Base-by-base conservation (phyloP, 1,284 basidiomycete genomes). In the Coriolopsis trogii region DNA sequence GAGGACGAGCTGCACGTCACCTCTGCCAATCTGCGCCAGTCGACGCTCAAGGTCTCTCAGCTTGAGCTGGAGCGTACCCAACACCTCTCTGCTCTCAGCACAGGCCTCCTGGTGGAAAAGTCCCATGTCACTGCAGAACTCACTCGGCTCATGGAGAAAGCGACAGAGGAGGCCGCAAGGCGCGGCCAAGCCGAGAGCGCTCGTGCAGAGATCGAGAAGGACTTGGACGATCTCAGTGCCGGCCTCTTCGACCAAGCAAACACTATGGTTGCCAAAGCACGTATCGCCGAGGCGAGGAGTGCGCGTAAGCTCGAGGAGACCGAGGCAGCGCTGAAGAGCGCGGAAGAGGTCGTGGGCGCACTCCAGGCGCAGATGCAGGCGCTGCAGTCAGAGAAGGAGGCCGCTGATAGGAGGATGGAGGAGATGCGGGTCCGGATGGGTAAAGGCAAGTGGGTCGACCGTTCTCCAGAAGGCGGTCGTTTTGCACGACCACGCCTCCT, bases 161-260 rank as follows among this genome's bases (percentile, higher is more conserved):
- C 95, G 18, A 93, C 95, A 12, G 94, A 97, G 64, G 96, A 98
- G 72, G 94, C 95, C 18, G 86, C 92, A 3, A 85, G 89, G 60
- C 81, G 95, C 16, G 95, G 94, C 15, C 88, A 93, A 67, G 96
- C 95, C 1, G 95, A 96, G 69, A 84, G 79, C 54, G 92, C 89
- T 15, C 83, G 90, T 37, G 78, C 73, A 20, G 88, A 88, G 47
- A 95, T 97, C 61, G 91, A 93, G 71, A 82, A 87, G 70, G 93
- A 95, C 56, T 74, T 99, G 38, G 95, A 98, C 69, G 93, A 98
- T 69, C 84, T 99, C 50, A 94, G 93, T 49, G 93, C 95, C 3
- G 85, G 78, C 49, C 71, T 96, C 16, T 96, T 96, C 64, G 82
- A 83, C 56, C 91, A 94, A 70, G 93, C 93, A 2, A 95, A 96